Evolutionary conservation across 83 land plant genomes (phyloP), one percentile per base, ranked within the genome.

Genomic region (Thuja plicata): DNA sequence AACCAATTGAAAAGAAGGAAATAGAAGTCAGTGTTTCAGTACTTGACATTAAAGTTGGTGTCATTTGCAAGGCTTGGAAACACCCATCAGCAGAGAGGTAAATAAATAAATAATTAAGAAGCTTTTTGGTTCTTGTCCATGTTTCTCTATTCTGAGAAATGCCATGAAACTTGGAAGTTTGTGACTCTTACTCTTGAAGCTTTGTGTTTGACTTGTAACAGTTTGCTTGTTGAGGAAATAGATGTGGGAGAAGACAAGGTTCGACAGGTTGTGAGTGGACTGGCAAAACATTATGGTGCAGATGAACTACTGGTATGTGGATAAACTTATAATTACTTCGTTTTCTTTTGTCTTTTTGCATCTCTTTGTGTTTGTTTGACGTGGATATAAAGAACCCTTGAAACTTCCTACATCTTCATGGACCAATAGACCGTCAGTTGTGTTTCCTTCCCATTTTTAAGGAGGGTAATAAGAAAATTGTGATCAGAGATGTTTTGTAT

Each of bases 231-330:
- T 52, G 99, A 98, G 87, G 99, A 98, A 90, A 98, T 98, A 85
- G 98, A 97, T 88, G 90, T 97, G 87, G 99, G 99, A 73, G 98
- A 97, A 38, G 94, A 94, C 5, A 92, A 94, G 54, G 70, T 93
- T 38, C 93, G 99, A n/a, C 99, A 98, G 89, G 97, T 98, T 78
- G 99, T 98, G 85, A 98, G 99, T 92, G 99, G 99, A 55, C 93
- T 98, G 35, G 99, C 99, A 40, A 98, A 96, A 82, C 96, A 92
- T 89, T 91, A 90, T 70, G 92, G 91, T 35, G 96, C 97, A 71
- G 97, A 97, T 24, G 93, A 97, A 21, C 89, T 98, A 80, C 86
- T 93, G 90, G 99, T 97, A 96, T 86, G 57, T 54, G 86, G 40
- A 34, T 40, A 86, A 55, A 55, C 24, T 17, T 41, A 48, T 43